A percentile compares a stretch with the other conserved stretches of the same genome.
phyloP scores from a whole-genome alignment of 2,329 filamentous ascomycete species.

The Fusarium caatingaense region DNA sequence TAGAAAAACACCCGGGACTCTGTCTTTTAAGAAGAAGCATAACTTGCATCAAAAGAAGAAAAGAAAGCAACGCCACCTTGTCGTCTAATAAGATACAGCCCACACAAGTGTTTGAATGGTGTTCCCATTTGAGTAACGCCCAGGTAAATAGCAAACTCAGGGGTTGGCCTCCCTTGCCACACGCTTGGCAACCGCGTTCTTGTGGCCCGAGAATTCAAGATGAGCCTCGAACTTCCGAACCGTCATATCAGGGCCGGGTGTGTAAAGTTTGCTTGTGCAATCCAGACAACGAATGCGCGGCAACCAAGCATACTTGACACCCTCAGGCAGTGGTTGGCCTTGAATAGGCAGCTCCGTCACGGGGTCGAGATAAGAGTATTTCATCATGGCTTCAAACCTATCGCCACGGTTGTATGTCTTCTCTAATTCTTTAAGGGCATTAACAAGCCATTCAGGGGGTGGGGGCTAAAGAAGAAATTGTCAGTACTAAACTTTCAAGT shows the following conservation, averaged over 20 bases:
- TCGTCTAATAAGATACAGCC: conserved; percentile 30
- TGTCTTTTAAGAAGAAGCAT: conserved; percentile 22
- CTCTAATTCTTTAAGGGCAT: conserved; percentile 76
- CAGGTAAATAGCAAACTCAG: conserved; percentile 3
- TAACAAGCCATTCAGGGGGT: conserved; percentile 85
- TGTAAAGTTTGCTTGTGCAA: conserved; percentile 94
- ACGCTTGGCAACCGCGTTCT: conserved; percentile 69
- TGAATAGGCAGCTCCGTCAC: conserved; percentile 74
- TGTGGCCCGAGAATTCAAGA: conserved; percentile 84
- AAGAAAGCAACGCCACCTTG: conserved; percentile 29
- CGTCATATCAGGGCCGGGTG: conserved; percentile 84
- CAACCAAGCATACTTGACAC: conserved; percentile 83
- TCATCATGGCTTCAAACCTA: conserved; percentile 90
- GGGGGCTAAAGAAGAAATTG: conserved; percentile 70
- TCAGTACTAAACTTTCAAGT: conserved; percentile 29
- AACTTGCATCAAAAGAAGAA: conserved; percentile 12
- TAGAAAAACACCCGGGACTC: conserved; percentile 16
- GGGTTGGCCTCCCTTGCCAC: conserved; percentile 42
- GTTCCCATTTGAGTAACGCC: conserved; percentile 1
- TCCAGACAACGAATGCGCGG: conserved; percentile 92
- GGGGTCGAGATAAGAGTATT: conserved; percentile 83
- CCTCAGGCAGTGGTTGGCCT: conserved; percentile 66
- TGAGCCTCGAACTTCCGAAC: conserved; percentile 94
- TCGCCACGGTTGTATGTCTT: conserved; percentile 79
- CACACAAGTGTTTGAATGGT: neutral